Evolutionary conservation across 306 rosid species (phyloP).

Genomic region (Gynostemma pentaphyllum): DNA sequence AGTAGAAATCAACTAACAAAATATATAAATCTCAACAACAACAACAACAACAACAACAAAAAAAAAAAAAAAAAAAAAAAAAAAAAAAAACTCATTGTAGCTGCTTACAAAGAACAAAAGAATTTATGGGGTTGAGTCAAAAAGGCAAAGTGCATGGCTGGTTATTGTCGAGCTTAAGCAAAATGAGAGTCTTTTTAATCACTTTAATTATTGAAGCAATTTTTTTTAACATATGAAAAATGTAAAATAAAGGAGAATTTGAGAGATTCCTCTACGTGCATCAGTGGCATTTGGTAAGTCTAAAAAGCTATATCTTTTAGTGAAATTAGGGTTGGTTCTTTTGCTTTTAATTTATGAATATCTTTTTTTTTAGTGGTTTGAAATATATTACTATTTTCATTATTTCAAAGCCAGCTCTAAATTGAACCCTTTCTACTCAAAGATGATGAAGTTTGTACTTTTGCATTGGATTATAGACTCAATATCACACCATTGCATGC

Average conservation of each 20-base stretch:
- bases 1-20: background rate
- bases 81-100: background rate
- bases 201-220: background rate
- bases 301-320: background rate
- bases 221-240: background rate
- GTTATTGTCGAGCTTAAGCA: background rate
- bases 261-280: background rate
- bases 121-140: background rate
- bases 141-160: background rate
- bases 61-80: too few relatives aligned
- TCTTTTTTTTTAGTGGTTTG: too few relatives aligned
- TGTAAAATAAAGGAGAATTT: background rate
- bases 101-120: background rate
- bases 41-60: too few relatives aligned
- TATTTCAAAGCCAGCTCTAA: constrained; percentile 3
- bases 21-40: background rate
- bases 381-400: too few relatives aligned
- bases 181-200: background rate
- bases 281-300: background rate
- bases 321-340: background rate
- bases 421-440: constrained; percentile 4
- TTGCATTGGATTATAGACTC: background rate
- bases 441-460: background rate
- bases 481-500: background rate
- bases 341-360: too few relatives aligned